A percentile compares a stretch with the other conserved stretches of the same genome.
phyloP scores from a whole-genome alignment of 192 early-diverging fungal species.

The Gonapodya prolifera region DNA sequence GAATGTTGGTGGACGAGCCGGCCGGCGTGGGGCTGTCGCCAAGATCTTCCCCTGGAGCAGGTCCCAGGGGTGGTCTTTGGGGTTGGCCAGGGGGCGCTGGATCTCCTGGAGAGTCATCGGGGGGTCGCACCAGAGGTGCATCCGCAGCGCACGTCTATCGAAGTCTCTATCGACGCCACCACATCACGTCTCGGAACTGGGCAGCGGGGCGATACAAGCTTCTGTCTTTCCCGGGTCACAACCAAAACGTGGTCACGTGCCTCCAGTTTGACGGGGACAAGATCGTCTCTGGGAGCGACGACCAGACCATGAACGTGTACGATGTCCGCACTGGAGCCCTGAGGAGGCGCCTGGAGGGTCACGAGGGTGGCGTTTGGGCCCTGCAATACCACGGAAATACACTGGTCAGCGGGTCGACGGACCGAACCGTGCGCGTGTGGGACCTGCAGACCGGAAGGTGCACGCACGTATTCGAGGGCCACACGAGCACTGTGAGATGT shows the following conservation, averaged over 20 bases:
- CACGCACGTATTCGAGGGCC: slow-evolving; percentile 89
- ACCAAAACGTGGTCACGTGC: slow-evolving; percentile 79
- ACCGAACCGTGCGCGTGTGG: slow-evolving; percentile 93
- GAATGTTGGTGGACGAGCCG: neutral
- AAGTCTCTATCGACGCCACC: slow-evolving; percentile 61
- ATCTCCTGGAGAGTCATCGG: too few species aligned
- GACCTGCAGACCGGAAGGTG: slow-evolving; percentile 80
- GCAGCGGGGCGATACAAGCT: slow-evolving; percentile 54
- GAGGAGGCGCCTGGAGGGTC: slow-evolving; percentile 60
- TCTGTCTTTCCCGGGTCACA: slow-evolving; percentile 71
- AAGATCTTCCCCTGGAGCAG: neutral
- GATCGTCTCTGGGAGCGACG: slow-evolving; percentile 88
- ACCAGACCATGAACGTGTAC: slow-evolving; percentile 86
- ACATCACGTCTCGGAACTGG: slow-evolving; percentile 79
- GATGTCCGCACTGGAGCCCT: slow-evolving; percentile 70
- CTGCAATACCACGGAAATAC: slow-evolving; percentile 79
- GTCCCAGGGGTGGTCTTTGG: neutral
- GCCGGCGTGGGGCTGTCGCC: neutral
- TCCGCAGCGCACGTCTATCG: slow-evolving; percentile 52
- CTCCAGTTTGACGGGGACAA: slow-evolving; percentile 94
- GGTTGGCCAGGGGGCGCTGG: neutral
- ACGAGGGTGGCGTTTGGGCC: slow-evolving; percentile 97
- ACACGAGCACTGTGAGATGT: slow-evolving; percentile 89
- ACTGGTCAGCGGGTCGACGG: slow-evolving; percentile 87
- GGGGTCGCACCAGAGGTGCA: too few species aligned